phyloP scores from a whole-genome alignment of 2,329 filamentous ascomycete species.

The Aspergillus hortae region DNA sequence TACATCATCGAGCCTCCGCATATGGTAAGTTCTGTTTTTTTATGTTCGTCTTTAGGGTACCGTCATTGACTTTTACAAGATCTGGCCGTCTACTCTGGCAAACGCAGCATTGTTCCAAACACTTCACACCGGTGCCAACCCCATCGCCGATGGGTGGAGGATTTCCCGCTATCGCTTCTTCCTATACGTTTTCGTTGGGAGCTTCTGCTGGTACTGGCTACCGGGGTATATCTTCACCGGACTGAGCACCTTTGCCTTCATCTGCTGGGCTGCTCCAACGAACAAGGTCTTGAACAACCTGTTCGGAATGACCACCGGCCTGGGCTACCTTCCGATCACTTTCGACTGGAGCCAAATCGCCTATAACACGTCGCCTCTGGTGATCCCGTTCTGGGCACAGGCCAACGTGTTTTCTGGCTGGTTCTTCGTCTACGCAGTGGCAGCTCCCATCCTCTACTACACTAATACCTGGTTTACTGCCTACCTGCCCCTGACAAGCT shows the following conservation, averaged over 20 bases:
- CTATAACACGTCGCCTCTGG: slow-evolving; percentile 33
- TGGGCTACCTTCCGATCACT: slow-evolving; percentile 29
- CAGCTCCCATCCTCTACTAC: slow-evolving; percentile 34
- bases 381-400: slow-evolving; percentile 25
- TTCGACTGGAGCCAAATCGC: slow-evolving; percentile 34
- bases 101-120: slow-evolving; percentile 38
- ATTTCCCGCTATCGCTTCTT: slow-evolving; percentile 38
- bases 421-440: slow-evolving; percentile 23
- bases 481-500: slow-evolving; percentile 58
- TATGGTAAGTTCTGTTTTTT: slow-evolving; percentile 18
- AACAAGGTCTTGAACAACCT: slow-evolving; percentile 47
- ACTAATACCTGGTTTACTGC: slow-evolving; percentile 52
- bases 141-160: slow-evolving; percentile 35
- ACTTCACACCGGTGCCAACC: slow-evolving; percentile 37
- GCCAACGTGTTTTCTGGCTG: slow-evolving; percentile 31
- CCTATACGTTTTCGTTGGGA: slow-evolving; percentile 25
- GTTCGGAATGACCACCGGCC: slow-evolving; percentile 36
- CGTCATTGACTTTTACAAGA: slow-evolving; percentile 17
- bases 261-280: slow-evolving; percentile 49
- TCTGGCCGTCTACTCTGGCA: slow-evolving; percentile 39
- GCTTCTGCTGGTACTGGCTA: slow-evolving; percentile 44
- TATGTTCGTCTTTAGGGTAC: no score
- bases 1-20: slow-evolving; percentile 36
- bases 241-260: slow-evolving; percentile 45
- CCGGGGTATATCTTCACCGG: slow-evolving; percentile 42